phyloP scores from a whole-genome alignment of 495 filamentous ascomycete genomes.

The Glonium stellatum region DNA sequence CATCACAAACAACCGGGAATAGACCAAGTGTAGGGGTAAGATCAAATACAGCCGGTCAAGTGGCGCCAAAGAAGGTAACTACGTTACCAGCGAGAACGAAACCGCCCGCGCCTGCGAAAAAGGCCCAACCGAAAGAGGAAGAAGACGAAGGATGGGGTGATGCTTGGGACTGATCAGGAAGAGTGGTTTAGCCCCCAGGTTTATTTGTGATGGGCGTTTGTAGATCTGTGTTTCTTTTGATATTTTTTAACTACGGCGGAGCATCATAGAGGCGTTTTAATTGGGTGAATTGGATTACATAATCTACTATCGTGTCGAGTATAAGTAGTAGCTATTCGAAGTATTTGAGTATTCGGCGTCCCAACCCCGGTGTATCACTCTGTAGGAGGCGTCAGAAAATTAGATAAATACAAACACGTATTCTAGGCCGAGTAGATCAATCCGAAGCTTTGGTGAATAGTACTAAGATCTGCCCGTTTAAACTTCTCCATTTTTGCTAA shows the following conservation, averaged over 20 bases:
- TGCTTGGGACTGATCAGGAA: conserved; percentile 45
- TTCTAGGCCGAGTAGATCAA: too few species aligned
- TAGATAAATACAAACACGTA: too few species aligned
- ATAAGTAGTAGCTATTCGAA: too few species aligned
- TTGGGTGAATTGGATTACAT: not conserved
- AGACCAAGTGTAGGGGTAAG: conserved; percentile 29
- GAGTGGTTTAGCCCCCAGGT: not conserved
- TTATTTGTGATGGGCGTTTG: not conserved
- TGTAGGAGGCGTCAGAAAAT: too few species aligned
- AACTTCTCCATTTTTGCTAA: too few species aligned
- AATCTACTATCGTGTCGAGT: too few species aligned
- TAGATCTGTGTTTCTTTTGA: not conserved
- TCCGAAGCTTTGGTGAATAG: too few species aligned
- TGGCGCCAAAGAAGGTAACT: conserved; percentile 40
- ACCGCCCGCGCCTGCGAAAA: conserved; percentile 27
- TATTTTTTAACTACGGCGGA: not conserved
- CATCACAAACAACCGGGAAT: conserved; percentile 27
- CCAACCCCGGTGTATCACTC: too few species aligned
- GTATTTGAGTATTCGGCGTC: too few species aligned
- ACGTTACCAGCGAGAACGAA: conserved; percentile 35
- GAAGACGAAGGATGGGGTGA: conserved; percentile 60
- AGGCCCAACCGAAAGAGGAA: conserved; percentile 43
- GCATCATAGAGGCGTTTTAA: too few species aligned
- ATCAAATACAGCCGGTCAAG: conserved; percentile 32
- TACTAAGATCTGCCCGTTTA: too few species aligned